Evolutionary conservation across 2,329 filamentous ascomycete genomes (phyloP), one percentile per base, ranked within the genome.

Genomic region (Fusarium luffae): DNA sequence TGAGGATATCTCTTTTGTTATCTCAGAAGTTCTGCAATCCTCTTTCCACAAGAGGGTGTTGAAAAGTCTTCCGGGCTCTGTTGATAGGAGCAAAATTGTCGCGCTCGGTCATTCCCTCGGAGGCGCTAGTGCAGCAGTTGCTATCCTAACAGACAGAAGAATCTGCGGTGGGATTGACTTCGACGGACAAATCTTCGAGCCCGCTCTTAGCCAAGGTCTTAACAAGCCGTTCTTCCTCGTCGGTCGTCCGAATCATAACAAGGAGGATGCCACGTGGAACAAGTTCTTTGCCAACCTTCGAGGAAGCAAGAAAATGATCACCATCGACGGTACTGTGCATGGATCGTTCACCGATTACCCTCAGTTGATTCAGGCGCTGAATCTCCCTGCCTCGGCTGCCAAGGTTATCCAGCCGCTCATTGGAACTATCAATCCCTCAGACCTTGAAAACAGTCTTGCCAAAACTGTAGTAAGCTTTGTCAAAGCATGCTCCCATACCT

Each of bases 81-180:
- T 79, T 16, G 70, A 81, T n/a, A 59, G 66, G 10, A 54, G 69
- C 2, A 74, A 70, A 8, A 71, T 80, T 6, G 74, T 78, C 2
- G 76, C 80, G 7, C 79, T 79, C 6, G 82, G 83, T 0, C 80
- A 82, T 49, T 83, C 81, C 0, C 71, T 82, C 6, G 81, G 81
- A 2, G 81, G 80, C 0, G 79, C 82, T 3, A 76, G 79, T 2
- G 73, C 82, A 0, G 80, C 80, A 1, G 72, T 74, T 2, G 76
- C 77, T 2, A 69, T 79, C 51, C 47, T 77, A 5, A 54, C 58
- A 4, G 79, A 83, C 47, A 56, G 59, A 1, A 68, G 79, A 4
- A 75, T 84, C 56, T 59, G 67, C 0, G 81, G 76, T 0, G 83
- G 82, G 6, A 67, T 83, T 3, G 75, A 83, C 48, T 28, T 85